Evolutionary conservation across 495 filamentous ascomycete species (phyloP).

Genomic region (Tuber melanosporum): DNA sequence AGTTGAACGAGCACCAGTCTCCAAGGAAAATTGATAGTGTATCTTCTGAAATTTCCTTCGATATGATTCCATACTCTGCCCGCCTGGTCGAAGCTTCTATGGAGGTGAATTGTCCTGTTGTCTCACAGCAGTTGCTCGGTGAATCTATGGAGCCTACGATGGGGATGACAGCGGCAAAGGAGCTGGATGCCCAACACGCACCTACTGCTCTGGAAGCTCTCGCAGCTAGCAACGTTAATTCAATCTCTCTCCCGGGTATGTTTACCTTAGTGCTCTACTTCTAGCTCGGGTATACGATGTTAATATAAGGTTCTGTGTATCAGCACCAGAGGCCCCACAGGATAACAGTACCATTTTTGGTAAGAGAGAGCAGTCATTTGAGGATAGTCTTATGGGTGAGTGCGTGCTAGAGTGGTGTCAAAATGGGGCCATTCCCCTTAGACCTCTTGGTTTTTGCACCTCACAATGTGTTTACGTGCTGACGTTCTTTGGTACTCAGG

Average conservation of each 20-base stretch:
- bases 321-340: conserved; percentile 17
- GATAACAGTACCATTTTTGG: conserved; percentile 18
- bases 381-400: conserved; percentile 17
- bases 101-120: background rate
- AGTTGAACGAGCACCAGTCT: background rate
- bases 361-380: conserved; percentile 27
- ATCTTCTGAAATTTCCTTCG: background rate
- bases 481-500: conserved; percentile 8
- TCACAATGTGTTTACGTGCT: conserved; percentile 10
- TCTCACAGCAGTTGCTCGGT: background rate
- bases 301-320: background rate
- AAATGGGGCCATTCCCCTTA: background rate
- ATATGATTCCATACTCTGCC: background rate
- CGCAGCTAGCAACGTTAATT: conserved; percentile 13
- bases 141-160: background rate
- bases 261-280: background rate
- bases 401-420: background rate
- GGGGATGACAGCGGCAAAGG: background rate
- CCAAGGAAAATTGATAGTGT: conserved; percentile 5
- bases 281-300: background rate
- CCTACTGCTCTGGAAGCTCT: conserved; percentile 19
- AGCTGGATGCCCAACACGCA: background rate
- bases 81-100: background rate
- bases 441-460: background rate
- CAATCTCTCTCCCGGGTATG: conserved; percentile 19